Base-by-base conservation (phyloP, 106 monocot genomes). In the Dendrobium catenatum region DNA sequence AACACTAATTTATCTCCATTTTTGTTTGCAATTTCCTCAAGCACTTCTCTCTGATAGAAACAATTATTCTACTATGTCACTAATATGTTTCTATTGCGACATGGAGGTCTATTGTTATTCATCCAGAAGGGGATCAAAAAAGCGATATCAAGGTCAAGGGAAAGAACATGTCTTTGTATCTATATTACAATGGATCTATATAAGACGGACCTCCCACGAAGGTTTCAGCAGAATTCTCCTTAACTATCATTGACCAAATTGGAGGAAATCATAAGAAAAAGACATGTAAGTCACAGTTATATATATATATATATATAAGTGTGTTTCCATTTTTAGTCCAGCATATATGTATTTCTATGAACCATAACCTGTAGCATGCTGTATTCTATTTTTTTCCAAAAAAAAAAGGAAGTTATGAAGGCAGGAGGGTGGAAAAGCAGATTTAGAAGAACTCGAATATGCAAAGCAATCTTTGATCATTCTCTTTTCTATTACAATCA, bases 141-240 rank as follows among this genome's bases (percentile, higher is more conserved):
- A 75, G 75, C 22, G 44, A 75, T 47, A 37, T 22, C 9, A 44
- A 44, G 46, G 75, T 44, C 6, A 44, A 44, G 75, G 75, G 75
- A 1, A 75, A 22, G 5, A 75, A 75, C 46, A 5, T 75, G 6
- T 43, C 75, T 46, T n/a, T 75, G 13, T 75, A 75, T 24, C 18
- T 75, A 4, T 43, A 43, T 47, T 75, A 75, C 20, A 4, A 44
- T 75, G 75, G 75, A 20, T 47, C 75, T 44, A 46, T 75, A 8
- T 1, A n/a, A 8, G 75, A 75, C n/a, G 11, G 4, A 75, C 7
- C 44, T 44, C 22, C 46, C 15, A 46, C 9, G 44, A 75, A 75
- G 46, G 75, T 75, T 47, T 75, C 75, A n/a, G 75, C 75, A 37
- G 75, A 75, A 47, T 75, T 75, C 75, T 43, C 44, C 75, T 47